Evolutionary conservation across 169 alveolate species (phyloP).

Genomic region (Eimeria sp.): DNA sequence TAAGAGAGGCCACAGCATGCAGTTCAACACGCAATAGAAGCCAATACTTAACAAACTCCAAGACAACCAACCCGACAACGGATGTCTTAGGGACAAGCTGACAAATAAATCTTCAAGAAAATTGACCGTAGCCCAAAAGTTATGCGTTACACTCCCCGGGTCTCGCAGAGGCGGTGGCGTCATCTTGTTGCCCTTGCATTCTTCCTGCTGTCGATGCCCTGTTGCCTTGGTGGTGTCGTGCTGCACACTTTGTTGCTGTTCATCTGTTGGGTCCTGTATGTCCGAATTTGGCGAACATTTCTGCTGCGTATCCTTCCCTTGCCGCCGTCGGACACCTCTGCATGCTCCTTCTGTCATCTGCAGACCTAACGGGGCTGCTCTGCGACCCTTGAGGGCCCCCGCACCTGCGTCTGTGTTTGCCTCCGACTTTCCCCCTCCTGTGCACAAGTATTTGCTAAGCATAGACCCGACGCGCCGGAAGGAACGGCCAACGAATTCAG

Average conservation of each 20-base stretch:
- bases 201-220: not conserved
- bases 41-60: constrained; percentile 35
- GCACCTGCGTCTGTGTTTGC: not conserved
- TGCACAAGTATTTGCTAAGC: not conserved
- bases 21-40: constrained; percentile 27
- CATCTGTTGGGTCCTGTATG: not conserved
- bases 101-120: not conserved
- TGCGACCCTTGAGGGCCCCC: not conserved
- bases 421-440: constrained; percentile 4
- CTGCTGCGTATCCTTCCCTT: not conserved
- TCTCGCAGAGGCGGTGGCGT: not conserved
- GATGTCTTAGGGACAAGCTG: not conserved
- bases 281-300: not conserved
- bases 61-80: not conserved
- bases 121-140: constrained; percentile 26
- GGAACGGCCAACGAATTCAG: constrained; percentile 1
- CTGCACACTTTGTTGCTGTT: not conserved
- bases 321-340: not conserved
- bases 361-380: not conserved
- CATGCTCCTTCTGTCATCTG: not conserved
- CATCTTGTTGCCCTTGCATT: not conserved
- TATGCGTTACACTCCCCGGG: not conserved
- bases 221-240: not conserved
- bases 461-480: not conserved
- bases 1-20: constrained; percentile 36